phyloP scores from a whole-genome alignment of 2,329 filamentous ascomycete genomes.

The Verticillium tricorpus region DNA sequence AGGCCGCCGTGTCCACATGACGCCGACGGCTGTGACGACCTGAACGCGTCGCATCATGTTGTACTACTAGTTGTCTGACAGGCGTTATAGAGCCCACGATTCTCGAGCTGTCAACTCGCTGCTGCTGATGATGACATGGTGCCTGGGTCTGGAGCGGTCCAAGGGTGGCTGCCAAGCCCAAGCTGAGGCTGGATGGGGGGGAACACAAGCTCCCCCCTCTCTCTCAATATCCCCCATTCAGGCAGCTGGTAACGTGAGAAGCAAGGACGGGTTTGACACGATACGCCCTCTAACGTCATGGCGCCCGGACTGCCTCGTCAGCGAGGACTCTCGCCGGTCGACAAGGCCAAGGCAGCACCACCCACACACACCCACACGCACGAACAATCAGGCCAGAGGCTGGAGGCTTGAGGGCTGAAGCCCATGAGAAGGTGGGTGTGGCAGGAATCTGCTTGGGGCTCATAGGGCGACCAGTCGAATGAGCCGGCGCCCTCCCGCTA shows the following conservation, averaged over 20 bases:
- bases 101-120: conserved; percentile 10
- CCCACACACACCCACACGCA: not conserved
- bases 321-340: not conserved
- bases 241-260: conserved; percentile 4
- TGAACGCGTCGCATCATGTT: conserved; percentile 1
- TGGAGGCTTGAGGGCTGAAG: not conserved
- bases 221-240: not conserved
- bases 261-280: not conserved
- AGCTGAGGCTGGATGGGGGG: conserved; percentile 12
- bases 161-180: conserved; percentile 8
- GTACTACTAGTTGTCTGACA: conserved; percentile 16
- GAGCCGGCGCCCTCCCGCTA: not conserved
- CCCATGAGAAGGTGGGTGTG: not conserved
- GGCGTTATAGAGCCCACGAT: conserved; percentile 19
- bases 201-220: not conserved
- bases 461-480: conserved; percentile 7
- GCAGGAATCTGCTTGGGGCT: not conserved
- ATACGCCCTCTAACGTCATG: not conserved
- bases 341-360: not conserved
- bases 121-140: not conserved
- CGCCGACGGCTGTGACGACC: conserved; percentile 4
- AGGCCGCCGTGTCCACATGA: conserved; percentile 1
- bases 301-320: not conserved
- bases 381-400: not conserved
- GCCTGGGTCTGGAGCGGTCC: not conserved